Percentiles rank a stretch among this genome's conserved stretches.
Conservation (phyloP, 176 grass and related monocot genomes). For the Tuctoria greenei region DNA sequence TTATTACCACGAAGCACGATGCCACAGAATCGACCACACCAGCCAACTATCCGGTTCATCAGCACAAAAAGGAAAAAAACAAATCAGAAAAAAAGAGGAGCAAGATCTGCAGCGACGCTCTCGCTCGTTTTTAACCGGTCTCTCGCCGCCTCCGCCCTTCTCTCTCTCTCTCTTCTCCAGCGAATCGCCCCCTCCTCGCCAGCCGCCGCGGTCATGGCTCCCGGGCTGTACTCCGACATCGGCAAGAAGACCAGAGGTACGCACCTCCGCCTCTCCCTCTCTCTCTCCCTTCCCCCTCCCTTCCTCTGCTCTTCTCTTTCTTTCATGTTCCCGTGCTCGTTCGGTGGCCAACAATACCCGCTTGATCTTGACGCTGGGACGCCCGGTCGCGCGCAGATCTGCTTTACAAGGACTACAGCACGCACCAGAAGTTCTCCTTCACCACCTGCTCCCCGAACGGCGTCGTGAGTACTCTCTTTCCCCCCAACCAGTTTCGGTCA, state of each 20-base stretch:
- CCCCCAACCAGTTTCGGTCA: not conserved
- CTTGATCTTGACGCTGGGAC: constrained; percentile 4
- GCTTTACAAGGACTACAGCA: constrained; percentile 79
- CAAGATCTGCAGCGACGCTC: constrained; percentile 39
- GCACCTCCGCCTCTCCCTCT: not conserved
- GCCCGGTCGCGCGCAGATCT: constrained; percentile 52
- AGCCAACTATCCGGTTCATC: not conserved
- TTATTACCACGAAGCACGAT: constrained; percentile 5
- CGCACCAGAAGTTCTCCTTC: constrained; percentile 76
- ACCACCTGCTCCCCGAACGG: constrained; percentile 62
- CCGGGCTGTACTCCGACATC: constrained; percentile 77
- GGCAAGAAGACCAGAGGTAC: constrained; percentile 80
- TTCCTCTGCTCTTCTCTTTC: not conserved
- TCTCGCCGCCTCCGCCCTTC: constrained; percentile 21
- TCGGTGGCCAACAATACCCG: not conserved
- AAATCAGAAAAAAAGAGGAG: not conserved
- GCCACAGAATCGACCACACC: not conserved
- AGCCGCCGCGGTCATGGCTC: constrained; percentile 45
- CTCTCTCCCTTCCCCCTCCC: not conserved
- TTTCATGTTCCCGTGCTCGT: not conserved
- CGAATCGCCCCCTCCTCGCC: not conserved
- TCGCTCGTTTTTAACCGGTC: constrained; percentile 21
- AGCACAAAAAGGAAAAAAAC: not conserved
- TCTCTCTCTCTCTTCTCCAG: not conserved
- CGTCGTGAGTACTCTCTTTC: constrained; percentile 57